phyloP scores from a whole-genome alignment of 208 protist genomes.

The Trypanosoma theileri region DNA sequence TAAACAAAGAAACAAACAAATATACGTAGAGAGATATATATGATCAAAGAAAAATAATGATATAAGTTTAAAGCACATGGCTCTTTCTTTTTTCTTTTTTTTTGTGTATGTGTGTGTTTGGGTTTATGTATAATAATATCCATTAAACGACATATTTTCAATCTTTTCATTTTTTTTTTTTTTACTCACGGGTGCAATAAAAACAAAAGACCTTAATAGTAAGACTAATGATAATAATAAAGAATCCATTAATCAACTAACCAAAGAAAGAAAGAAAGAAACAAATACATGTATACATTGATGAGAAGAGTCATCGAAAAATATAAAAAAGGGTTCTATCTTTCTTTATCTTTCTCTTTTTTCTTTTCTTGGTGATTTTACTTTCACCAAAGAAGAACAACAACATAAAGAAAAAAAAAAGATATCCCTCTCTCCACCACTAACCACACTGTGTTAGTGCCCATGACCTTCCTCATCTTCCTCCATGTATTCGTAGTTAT shows the following conservation, averaged over 20 bases:
- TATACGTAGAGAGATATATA: too few species aligned
- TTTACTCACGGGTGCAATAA: background rate
- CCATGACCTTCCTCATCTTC: background rate
- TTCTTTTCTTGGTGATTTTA: too few species aligned
- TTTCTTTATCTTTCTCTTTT: too few species aligned
- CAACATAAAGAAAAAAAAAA: background rate
- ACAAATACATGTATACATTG: background rate
- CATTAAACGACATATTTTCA: background rate
- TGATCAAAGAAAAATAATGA: too few species aligned
- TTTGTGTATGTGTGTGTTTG: too few species aligned
- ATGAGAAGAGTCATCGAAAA: conserved; percentile 9
- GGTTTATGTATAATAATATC: too few species aligned
- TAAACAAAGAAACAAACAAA: too few species aligned
- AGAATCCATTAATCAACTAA: background rate
- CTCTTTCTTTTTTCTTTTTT: too few species aligned
- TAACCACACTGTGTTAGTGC: conserved; percentile 1
- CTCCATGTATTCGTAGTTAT: conserved; percentile 51
- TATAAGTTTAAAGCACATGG: too few species aligned
- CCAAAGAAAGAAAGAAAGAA: background rate
- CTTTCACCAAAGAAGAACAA: too few species aligned
- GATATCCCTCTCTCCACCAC: background rate
- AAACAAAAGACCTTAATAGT: background rate
- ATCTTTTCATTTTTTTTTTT: too few species aligned
- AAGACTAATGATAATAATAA: background rate
- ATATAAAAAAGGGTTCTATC: conserved; percentile 5